Evolutionary conservation across 2,329 filamentous ascomycete species (phyloP), one percentile per base, ranked within the genome.

Genomic region (Colletotrichum sp.): DNA sequence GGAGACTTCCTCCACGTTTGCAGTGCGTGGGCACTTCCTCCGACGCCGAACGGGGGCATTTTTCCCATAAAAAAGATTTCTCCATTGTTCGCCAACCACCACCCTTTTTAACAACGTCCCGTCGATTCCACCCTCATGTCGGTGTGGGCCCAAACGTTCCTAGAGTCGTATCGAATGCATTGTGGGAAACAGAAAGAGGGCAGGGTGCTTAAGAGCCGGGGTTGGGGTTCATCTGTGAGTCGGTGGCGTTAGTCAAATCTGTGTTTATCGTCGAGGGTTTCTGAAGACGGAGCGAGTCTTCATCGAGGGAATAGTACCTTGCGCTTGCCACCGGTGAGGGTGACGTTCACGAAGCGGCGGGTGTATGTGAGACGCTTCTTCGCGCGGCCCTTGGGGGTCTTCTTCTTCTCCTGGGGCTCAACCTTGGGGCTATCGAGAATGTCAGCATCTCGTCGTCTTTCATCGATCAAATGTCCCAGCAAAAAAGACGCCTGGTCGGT

Each of bases 301-400:
- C 44, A 24, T 65, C 55, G 24, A 44, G 36, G n/a, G 57, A 34
- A 39, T 55, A n/a, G 34, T 78, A 97, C 95, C 95, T 98, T 98
- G 89, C 96, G 92, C 96, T 99, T 99, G 90, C 96, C 96, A 88
- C 96, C 96, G 81, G 96, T 98, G 89, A 98, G 92, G 85, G 95
- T 97, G 86, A 99, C 96, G 90, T 99, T 98, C 83, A 99, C 96
- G 91, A 99, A 99, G 85, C 96, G 96, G 88, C 96, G 95, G 83
- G 95, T 98, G 93, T 98, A 98, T 88, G 92, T 93, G 87, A 98
- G 93, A 86, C 96, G 93, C 96, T 99, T 99, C 91, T 97, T 95
- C 83, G 96, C 96, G 86, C 96, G 96, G 86, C 96, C 96, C 93
- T 98, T 98, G 87, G 96, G 96, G 83, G 90, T 92, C 95, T 99